Conservation (phyloP, 2,329 filamentous ascomycete species). For the Cordyceps militaris region DNA sequence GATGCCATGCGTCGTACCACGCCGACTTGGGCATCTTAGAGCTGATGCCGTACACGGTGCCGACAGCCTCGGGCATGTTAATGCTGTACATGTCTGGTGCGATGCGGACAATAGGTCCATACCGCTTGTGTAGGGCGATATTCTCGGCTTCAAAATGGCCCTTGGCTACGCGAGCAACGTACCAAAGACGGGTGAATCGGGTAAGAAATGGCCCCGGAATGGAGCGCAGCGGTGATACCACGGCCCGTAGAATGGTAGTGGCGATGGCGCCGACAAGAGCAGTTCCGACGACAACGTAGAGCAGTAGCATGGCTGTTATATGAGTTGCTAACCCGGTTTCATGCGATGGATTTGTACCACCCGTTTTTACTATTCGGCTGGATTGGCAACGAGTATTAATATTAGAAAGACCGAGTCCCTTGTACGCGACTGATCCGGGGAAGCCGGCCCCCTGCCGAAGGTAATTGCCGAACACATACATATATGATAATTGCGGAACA, state of each 20-base stretch:
- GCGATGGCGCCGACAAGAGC: neutral
- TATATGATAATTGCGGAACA: no score
- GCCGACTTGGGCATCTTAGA: conserved; percentile 23
- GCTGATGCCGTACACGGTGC: conserved; percentile 34
- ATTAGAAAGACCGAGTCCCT: neutral
- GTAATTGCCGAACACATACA: no score
- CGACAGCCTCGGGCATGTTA: conserved; percentile 29
- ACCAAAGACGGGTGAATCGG: conserved; percentile 38
- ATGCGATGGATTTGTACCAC: neutral
- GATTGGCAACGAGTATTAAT: no score
- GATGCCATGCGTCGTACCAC: conserved; percentile 21
- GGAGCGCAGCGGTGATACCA: conserved; percentile 26
- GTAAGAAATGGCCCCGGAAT: conserved; percentile 39
- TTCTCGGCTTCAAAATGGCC: conserved; percentile 35
- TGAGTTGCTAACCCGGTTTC: neutral
- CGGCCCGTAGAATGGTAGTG: neutral
- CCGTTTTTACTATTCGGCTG: no score
- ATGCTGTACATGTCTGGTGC: conserved; percentile 35
- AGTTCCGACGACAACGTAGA: neutral
- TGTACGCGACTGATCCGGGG: neutral
- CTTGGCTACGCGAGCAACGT: conserved; percentile 28
- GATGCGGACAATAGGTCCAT: conserved; percentile 34
- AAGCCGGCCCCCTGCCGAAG: no score
- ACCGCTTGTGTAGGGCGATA: conserved; percentile 31
- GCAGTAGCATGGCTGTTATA: neutral